Base-by-base conservation (phyloP, 2,329 filamentous ascomycete genomes). In the Penicillium sp. region DNA sequence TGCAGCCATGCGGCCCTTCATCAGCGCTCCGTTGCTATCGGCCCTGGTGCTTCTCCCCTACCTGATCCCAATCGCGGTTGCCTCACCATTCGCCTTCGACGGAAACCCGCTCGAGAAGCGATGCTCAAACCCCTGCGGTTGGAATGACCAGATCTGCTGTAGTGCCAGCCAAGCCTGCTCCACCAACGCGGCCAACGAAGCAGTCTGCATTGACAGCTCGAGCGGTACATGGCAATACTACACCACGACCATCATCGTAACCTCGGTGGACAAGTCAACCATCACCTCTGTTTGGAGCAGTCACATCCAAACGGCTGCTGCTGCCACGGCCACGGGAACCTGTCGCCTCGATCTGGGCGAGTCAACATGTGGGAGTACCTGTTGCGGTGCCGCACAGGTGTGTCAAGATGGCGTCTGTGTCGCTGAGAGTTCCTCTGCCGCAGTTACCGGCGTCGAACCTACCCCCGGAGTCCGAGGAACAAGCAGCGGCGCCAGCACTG, bases 261-360 rank as follows among this genome's bases (percentile, higher is more conserved):
- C 75, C n/a, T 81, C 86, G 71, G 88, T 84, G 13, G 82, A 83
- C 56, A 75, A 81, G 7, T 73, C 82, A 47, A 87, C 85, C 2
- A 76, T 80, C 61, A 88, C 85, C 6, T 81, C 81, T 7, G 81
- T 85, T 35, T 84, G 81, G 74, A 88, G 85, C 73, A 78, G 76
- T 44, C 72, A 72, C 56, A 33, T 74, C 65, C 55, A 74, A 57
- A 67, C 73, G 9, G 61, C 67, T 12, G 37, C 73, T 30, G 56
- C 73, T 35, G 56, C 71, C 47, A 63, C 65, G 60, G 60, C 69
- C 69, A 50, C 73, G 63, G 62, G 72, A 57, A 72, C 74, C 56
- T 88, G 86, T 76, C 79, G 81, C 54, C 76, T 77, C 53, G 77
- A 80, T 2, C 66, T 81, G 22, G 79, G 79, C 44, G 78, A 83